phyloP scores from a whole-genome alignment of 106 monocot genomes.

The Hemerocallis citrina region DNA sequence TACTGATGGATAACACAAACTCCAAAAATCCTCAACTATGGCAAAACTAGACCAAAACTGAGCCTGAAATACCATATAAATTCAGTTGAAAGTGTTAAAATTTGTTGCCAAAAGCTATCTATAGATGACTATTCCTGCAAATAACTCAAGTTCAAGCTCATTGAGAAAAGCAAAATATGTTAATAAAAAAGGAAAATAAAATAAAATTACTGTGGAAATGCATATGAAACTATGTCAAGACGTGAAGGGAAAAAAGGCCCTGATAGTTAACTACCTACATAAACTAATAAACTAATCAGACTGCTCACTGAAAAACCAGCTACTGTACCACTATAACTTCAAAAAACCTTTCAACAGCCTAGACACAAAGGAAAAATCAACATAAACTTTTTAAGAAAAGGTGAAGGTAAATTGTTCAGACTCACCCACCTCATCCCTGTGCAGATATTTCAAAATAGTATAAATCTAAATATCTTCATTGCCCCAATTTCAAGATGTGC shows the following conservation, averaged over 20 bases:
- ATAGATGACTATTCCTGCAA: neutral
- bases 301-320: neutral
- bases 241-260: neutral
- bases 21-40: constrained; percentile 3
- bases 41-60: neutral
- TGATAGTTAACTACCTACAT: neutral
- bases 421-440: constrained; percentile 1
- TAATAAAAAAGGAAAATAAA: no score
- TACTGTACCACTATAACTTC: neutral
- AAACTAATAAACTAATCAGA: neutral
- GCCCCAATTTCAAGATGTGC: neutral
- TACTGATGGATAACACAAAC: neutral
- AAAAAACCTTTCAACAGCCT: neutral
- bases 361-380: neutral
- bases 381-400: no score
- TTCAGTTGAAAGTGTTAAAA: constrained; percentile 15
- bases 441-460: neutral
- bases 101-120: neutral
- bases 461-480: neutral
- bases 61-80: constrained; percentile 5
- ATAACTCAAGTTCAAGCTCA: neutral
- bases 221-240: neutral
- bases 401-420: neutral
- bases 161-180: no score
- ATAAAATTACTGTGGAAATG: neutral